These are phyloP conservation scores for Penicillium manginii DNA, from an alignment of 495 filamentous ascomycete genomes.

Conservation along the genomic window DNA sequence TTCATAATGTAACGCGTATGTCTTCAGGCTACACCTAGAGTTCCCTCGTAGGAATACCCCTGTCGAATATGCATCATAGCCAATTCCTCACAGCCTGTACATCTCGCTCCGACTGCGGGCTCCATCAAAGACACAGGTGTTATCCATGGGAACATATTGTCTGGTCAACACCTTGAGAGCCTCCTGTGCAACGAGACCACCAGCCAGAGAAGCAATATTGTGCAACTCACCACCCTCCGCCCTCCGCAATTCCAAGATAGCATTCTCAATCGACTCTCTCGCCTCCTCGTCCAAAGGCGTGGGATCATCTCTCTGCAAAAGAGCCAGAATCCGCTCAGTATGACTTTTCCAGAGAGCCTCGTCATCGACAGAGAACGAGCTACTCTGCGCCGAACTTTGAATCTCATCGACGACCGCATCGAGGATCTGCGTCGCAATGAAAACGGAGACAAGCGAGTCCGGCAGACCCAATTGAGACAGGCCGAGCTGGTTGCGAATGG, in stretches of 20 bases:
- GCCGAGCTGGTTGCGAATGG: slow-evolving; percentile 36
- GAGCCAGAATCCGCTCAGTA: slow-evolving; percentile 44
- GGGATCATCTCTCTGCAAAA: slow-evolving; percentile 53
- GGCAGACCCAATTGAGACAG: slow-evolving; percentile 24
- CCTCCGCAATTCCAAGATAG: slow-evolving; percentile 69
- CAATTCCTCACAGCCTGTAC: slow-evolving; percentile 37
- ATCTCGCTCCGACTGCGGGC: slow-evolving; percentile 79
- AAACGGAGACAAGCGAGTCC: slow-evolving; percentile 74
- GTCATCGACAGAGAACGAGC: slow-evolving; percentile 35
- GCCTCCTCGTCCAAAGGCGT: slow-evolving; percentile 42
- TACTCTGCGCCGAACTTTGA: slow-evolving; percentile 26
- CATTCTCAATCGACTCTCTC: slow-evolving; percentile 50
- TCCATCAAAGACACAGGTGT: slow-evolving; percentile 92
- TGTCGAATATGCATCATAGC: neutral
- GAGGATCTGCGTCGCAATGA: slow-evolving; percentile 73
- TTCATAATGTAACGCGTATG: slow-evolving; percentile 8
- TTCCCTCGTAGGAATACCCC: neutral
- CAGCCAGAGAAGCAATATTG: slow-evolving; percentile 88
- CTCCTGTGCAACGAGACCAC: slow-evolving; percentile 94
- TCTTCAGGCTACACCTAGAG: neutral
- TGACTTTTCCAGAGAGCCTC: slow-evolving; percentile 43
- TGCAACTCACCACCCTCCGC: slow-evolving; percentile 88
- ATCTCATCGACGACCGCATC: slow-evolving; percentile 54
- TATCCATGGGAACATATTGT: slow-evolving; percentile 95
- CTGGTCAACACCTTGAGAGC: slow-evolving; percentile 93